A percentile compares a stretch with the other conserved stretches of the same genome.
Evolutionary conservation across 2,329 filamentous ascomycete genomes (phyloP).

Genomic region (Hypoxylon sp.): DNA sequence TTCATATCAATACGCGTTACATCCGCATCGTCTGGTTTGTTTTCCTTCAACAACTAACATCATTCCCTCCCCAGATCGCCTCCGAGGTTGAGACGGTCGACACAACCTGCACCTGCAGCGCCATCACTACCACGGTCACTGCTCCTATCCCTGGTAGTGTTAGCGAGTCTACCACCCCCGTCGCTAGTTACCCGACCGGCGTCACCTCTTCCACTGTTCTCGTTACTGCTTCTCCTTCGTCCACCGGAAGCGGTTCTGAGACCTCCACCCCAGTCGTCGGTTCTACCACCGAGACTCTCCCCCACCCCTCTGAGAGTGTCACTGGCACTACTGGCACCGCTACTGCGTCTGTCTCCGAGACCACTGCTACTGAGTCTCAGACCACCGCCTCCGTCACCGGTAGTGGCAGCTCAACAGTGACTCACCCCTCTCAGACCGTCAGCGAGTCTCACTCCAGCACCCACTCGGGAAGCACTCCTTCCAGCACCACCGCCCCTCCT

Average conservation of each 20-base stretch:
- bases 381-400: conserved; percentile 3
- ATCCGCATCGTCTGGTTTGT: background rate
- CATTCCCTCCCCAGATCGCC: conserved; percentile 38
- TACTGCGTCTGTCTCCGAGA: conserved; percentile 27
- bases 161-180: conserved; percentile 33
- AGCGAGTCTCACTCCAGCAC: conserved; percentile 35
- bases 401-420: conserved; percentile 28
- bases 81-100: conserved; percentile 40
- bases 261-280: conserved; percentile 17
- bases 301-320: conserved; percentile 9
- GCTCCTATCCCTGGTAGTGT: conserved; percentile 22
- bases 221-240: conserved; percentile 28
- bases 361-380: conserved; percentile 12
- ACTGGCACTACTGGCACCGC: conserved; percentile 25
- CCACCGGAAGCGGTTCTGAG: conserved; percentile 18
- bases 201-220: conserved; percentile 18
- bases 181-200: conserved; percentile 17
- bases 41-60: conserved; percentile 15
- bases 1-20: background rate
- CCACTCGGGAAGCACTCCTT: conserved; percentile 22
- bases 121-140: conserved; percentile 43
- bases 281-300: conserved; percentile 3
- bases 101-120: conserved; percentile 46
- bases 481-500: conserved; percentile 32
- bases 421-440: conserved; percentile 18